These are phyloP conservation scores for Geotrichum aggregatum DNA, from an alignment of 1,139 yeast species.

Conservation along the genomic window DNA sequence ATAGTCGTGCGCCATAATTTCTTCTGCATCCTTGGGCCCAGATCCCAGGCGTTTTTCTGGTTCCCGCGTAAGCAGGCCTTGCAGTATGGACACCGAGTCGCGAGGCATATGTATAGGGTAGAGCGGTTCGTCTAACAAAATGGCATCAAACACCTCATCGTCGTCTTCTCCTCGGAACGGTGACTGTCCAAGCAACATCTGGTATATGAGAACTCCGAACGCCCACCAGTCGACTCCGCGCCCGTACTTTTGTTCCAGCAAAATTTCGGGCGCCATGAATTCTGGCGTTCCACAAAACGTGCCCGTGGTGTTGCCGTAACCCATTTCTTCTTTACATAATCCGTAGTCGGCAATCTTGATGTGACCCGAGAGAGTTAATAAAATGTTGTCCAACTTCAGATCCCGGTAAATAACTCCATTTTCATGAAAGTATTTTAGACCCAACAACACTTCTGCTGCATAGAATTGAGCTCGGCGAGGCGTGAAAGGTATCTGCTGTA, in stretches of 20 bases:
- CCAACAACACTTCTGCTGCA: conserved; percentile 92
- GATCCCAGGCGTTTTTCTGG: conserved; percentile 80
- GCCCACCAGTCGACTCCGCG: conserved; percentile 99
- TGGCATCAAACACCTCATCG: conserved; percentile 97
- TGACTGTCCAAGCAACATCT: conserved; percentile 92
- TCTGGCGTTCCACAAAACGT: conserved; percentile 99
- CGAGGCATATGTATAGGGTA: conserved; percentile 98
- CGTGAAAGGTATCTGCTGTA: conserved; percentile 85
- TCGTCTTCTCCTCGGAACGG: conserved; percentile 98
- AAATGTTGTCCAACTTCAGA: conserved; percentile 87
- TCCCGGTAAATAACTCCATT: conserved; percentile 96
- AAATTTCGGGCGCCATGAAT: conserved; percentile 97
- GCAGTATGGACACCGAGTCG: conserved; percentile 90
- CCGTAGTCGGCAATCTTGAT: conserved; percentile 97
- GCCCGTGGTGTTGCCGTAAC: conserved; percentile 83
- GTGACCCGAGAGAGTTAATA: conserved; percentile 88
- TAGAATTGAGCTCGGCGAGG: conserved; percentile 91
- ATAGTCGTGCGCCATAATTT: conserved; percentile 92
- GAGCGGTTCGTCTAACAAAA: conserved; percentile 92
- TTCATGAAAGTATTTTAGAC: conserved; percentile 88
- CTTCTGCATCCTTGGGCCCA: conserved; percentile 82
- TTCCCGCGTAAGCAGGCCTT: conserved; percentile 84
- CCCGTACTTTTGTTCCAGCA: conserved; percentile 86
- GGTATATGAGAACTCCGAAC: conserved; percentile 90
- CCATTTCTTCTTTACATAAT: conserved; percentile 92